These are phyloP conservation scores for Solanum habrochaites DNA, from an alignment of 257 asterid species.

Conservation along the genomic window DNA sequence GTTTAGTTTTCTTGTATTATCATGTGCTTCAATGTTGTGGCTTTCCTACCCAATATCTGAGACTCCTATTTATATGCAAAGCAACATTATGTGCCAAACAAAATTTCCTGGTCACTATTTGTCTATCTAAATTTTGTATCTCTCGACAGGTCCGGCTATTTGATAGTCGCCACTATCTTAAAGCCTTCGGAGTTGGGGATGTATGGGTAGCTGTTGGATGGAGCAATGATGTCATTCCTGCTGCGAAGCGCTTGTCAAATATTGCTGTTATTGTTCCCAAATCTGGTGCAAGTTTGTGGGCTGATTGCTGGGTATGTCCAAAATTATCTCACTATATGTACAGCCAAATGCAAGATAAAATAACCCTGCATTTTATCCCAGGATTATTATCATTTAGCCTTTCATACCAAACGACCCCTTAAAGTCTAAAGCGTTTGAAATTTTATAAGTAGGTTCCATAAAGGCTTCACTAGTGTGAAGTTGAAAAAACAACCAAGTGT, in stretches of 20 bases:
- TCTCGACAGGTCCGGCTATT: slow-evolving; percentile 66
- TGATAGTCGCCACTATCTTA: slow-evolving; percentile 70
- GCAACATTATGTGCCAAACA: neutral
- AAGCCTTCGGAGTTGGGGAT: slow-evolving; percentile 81
- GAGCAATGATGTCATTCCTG: slow-evolving; percentile 88
- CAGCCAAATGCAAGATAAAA: neutral
- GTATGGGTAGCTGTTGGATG: slow-evolving; percentile 98
- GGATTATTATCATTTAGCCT: no score
- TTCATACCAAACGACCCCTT: neutral
- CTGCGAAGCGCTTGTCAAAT: slow-evolving; percentile 78
- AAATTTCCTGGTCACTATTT: neutral
- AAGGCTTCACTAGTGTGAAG: neutral
- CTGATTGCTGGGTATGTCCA: slow-evolving; percentile 80
- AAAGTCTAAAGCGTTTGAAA: neutral
- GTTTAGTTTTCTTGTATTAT: neutral
- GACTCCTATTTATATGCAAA: neutral
- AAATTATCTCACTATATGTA: neutral
- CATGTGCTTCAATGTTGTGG: neutral
- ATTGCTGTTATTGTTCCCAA: slow-evolving; percentile 77
- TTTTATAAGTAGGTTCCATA: neutral
- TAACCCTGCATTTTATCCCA: no score
- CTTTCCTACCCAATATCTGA: neutral
- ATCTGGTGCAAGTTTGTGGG: slow-evolving; percentile 96
- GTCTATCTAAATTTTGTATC: neutral
- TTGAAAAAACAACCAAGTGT: neutral